Percentiles rank a stretch among this genome's conserved stretches.
Evolutionary conservation across 345 rosid genomes (phyloP).

Genomic region (Mercurialis annua): DNA sequence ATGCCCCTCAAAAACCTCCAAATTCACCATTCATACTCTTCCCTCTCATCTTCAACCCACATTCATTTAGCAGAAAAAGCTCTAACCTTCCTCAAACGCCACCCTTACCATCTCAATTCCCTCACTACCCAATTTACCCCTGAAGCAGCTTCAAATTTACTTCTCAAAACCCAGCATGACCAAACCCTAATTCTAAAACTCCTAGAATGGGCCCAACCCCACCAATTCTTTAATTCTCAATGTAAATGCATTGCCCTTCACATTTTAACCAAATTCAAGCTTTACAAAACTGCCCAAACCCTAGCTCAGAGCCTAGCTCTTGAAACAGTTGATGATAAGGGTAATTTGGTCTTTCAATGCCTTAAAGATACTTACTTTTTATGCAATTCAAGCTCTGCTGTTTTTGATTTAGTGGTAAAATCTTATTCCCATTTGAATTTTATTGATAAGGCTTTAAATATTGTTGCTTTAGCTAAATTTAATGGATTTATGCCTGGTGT

Average conservation of each 20-base stretch:
- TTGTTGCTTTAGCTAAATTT: conserved; percentile 52
- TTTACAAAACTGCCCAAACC: conserved; percentile 66
- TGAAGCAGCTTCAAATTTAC: conserved; percentile 53
- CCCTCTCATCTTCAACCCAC: conserved; percentile 36
- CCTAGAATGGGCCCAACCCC: conserved; percentile 65
- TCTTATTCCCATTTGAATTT: conserved; percentile 59
- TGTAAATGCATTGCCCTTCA: conserved; percentile 78
- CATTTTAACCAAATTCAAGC: conserved; percentile 76
- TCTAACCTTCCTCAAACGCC: conserved; percentile 50
- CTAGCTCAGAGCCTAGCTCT: conserved; percentile 66
- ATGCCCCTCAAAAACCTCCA: conserved; percentile 49
- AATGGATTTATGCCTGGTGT: conserved; percentile 94
- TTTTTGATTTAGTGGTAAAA: conserved; percentile 81
- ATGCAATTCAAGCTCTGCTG: conserved; percentile 73
- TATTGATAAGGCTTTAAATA: conserved; percentile 54
- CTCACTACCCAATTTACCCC: conserved; percentile 65
- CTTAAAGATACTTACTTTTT: conserved; percentile 54
- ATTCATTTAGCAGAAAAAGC: conserved; percentile 56
- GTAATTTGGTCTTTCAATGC: conserved; percentile 52
- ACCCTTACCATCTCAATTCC: conserved; percentile 55
- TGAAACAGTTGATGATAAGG: conserved; percentile 34
- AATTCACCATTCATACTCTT: conserved; percentile 36
- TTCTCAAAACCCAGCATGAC: conserved; percentile 63
- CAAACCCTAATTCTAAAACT: conserved; percentile 49
- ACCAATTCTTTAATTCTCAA: conserved; percentile 56